Conservation (phyloP, 73 alveolate genomes). For the Paramecium sonneborni region DNA sequence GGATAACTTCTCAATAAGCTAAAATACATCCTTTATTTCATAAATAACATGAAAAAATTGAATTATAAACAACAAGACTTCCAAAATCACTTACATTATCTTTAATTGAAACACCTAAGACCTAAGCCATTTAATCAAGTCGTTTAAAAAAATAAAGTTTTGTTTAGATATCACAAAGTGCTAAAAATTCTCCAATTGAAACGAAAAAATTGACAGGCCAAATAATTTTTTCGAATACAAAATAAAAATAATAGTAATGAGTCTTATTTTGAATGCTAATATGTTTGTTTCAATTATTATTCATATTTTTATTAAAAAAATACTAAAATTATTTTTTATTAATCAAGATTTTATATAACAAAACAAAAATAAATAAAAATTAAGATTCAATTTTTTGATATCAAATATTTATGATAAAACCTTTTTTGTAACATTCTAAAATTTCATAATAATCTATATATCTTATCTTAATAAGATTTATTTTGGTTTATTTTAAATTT, state of each 20-base stretch:
- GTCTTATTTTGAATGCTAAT: neutral
- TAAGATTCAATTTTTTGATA: no score
- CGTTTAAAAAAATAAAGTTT: neutral
- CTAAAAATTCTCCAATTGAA: neutral
- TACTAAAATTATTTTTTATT: no score
- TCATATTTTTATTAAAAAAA: no score
- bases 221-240: neutral
- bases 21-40: neutral
- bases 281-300: no score
- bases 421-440: no score
- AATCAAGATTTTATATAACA: no score
- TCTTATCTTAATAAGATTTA: no score
- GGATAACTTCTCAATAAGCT: neutral
- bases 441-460: no score
- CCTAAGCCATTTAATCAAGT: neutral
- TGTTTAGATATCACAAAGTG: neutral
- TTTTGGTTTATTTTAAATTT: no score
- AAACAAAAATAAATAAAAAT: no score
- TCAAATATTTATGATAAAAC: no score
- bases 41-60: neutral
- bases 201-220: neutral
- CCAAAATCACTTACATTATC: neutral
- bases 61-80: neutral
- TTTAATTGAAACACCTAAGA: neutral
- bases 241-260: neutral